Evolutionary conservation across 805 yeast species (phyloP), one percentile per base, ranked within the genome.

Genomic region (Kazachstania martiniae): DNA sequence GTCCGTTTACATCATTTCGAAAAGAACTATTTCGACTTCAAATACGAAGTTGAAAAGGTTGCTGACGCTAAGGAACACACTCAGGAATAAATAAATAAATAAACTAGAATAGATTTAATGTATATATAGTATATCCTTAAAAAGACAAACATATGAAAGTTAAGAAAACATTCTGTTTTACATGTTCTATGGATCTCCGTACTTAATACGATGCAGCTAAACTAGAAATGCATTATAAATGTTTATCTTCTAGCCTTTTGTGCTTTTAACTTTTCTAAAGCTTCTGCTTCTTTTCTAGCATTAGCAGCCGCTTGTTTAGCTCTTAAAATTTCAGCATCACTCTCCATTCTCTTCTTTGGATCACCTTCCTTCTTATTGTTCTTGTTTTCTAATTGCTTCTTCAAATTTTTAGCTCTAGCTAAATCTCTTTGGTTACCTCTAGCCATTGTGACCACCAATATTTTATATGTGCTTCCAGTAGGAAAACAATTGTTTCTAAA

Each of bases 391-490:
- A 74, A 77, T 49, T 71, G 77, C 59, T 89, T 89, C 65, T 89
- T 91, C 56, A 63, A 56, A 60, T 83, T 84, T 63, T 83, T 89
- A 39, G 77, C 83, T 54, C 98, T 72, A 21, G 96, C 96, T 47
- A 82, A 70, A 25, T 89, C 98, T 58, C 98, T 73, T 62, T 91
- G 97, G 59, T 89, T 91, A 21, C 98, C 98, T 65, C 98, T 73
- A 33, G 95, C 78, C 96, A 89, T 87, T 21, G 7, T 25, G n/a
- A n/a, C n/a, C n/a, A n/a, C n/a, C n/a, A n/a, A n/a, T n/a, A n/a
- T n/a, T n/a, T n/a, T n/a, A n/a, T n/a, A n/a, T n/a, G n/a, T n/a
- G n/a, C n/a, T n/a, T n/a, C n/a, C n/a, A n/a, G n/a, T n/a, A n/a
- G n/a, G n/a, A n/a, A n/a, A n/a, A n/a, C n/a, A n/a, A n/a, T n/a